phyloP scores from a whole-genome alignment of 331 rosid genomes.

The Rosa hybrid region DNA sequence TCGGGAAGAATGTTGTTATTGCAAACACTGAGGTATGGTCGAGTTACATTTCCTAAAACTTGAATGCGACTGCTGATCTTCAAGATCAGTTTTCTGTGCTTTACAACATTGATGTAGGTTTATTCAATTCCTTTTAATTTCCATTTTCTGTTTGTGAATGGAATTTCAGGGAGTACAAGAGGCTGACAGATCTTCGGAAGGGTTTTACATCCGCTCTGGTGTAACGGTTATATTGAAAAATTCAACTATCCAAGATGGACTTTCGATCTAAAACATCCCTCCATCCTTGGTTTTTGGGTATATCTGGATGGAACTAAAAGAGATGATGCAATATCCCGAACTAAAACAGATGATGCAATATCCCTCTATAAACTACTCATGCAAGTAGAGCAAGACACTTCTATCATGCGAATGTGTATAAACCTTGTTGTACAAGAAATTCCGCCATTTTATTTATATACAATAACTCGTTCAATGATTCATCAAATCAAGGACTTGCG shows the following conservation, averaged over 20 bases:
- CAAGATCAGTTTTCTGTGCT: not conserved
- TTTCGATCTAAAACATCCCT: slow-evolving; percentile 29
- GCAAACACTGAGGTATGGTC: slow-evolving; percentile 72
- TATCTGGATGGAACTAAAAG: slow-evolving; percentile 24
- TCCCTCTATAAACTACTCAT: not conserved
- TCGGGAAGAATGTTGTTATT: slow-evolving; percentile 66
- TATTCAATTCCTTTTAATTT: not conserved
- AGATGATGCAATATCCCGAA: not conserved
- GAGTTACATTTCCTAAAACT: not conserved
- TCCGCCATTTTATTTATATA: not conserved
- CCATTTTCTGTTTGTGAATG: not conserved
- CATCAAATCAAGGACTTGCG: not conserved
- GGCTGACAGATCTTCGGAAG: slow-evolving; percentile 79
- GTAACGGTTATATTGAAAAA: slow-evolving; percentile 60
- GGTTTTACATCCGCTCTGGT: slow-evolving; percentile 85
- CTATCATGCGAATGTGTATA: slow-evolving; percentile 8
- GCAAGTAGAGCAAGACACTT: slow-evolving; percentile 18
- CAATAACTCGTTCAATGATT: not conserved
- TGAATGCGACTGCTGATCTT: not conserved
- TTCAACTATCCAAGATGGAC: slow-evolving; percentile 60
- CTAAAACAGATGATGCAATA: not conserved
- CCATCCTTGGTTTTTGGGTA: slow-evolving; percentile 23
- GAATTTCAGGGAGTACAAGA: slow-evolving; percentile 81
- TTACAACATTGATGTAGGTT: not conserved
- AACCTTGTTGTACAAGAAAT: slow-evolving; percentile 13